phyloP scores from a whole-genome alignment of 1,139 yeast species.

The Magnusiomyces ingens region DNA sequence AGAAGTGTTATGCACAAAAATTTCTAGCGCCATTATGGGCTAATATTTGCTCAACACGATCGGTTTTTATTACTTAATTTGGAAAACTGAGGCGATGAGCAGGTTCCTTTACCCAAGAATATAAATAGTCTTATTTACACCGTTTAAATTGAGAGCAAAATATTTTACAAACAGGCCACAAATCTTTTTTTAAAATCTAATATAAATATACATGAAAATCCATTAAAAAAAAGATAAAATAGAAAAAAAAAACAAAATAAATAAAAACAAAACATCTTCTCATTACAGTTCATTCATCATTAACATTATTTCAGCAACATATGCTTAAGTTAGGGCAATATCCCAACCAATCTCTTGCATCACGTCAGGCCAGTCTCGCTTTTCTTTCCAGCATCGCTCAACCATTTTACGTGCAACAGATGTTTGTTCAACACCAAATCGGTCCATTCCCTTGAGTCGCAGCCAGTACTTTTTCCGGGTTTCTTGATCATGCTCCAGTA shows the following conservation, averaged over 20 bases:
- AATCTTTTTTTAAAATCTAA: too few species aligned
- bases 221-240: not conserved
- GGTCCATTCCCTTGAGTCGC: conserved; percentile 38
- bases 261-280: not conserved
- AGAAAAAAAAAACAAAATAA: not conserved
- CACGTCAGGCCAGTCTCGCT: conserved; percentile 27
- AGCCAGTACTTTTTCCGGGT: conserved; percentile 35
- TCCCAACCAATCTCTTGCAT: conserved; percentile 27
- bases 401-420: conserved; percentile 40
- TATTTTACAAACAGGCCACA: too few species aligned
- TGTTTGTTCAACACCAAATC: conserved; percentile 44
- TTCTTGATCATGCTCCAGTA: conserved; percentile 31
- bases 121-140: too few species aligned
- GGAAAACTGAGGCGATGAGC: too few species aligned
- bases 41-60: too few species aligned
- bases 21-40: too few species aligned
- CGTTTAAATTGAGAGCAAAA: too few species aligned
- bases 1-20: too few species aligned
- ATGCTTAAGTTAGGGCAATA: conserved; percentile 24
- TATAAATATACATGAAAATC: not conserved
- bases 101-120: too few species aligned
- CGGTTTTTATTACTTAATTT: too few species aligned
- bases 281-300: not conserved
- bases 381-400: conserved; percentile 43
- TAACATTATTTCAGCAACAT: too few species aligned